Evolutionary conservation across 2,329 filamentous ascomycete genomes (phyloP).

Genomic region (Neonectria punicea): DNA sequence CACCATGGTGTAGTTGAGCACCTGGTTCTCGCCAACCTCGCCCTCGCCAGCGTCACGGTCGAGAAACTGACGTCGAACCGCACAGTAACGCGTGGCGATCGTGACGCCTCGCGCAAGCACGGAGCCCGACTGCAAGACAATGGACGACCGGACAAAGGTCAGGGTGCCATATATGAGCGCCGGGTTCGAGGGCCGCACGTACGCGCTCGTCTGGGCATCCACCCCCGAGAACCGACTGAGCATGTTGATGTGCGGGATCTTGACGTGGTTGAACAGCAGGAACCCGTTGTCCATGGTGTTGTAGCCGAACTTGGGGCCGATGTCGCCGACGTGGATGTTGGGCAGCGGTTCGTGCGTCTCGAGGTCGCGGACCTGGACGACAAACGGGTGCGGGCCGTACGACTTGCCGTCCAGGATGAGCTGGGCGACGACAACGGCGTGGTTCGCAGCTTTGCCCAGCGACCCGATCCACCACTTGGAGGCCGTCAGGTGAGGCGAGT

Average conservation of each 20-base stretch:
- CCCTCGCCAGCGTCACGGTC: constrained; percentile 73
- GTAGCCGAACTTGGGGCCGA: constrained; percentile 83
- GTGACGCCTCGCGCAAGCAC: constrained; percentile 80
- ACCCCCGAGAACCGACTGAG: constrained; percentile 76
- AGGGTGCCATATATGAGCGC: constrained; percentile 79
- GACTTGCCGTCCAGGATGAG: constrained; percentile 74
- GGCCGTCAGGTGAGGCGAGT: constrained; percentile 78
- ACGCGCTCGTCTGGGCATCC: constrained; percentile 74
- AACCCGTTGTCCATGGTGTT: constrained; percentile 88
- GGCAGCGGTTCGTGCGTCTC: constrained; percentile 76
- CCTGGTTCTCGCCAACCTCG: constrained; percentile 74
- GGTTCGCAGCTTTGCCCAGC: constrained; percentile 78
- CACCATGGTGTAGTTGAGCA: constrained; percentile 85
- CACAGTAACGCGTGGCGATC: constrained; percentile 79
- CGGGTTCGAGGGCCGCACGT: constrained; percentile 72
- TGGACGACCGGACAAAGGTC: constrained; percentile 78
- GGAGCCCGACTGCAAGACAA: constrained; percentile 77
- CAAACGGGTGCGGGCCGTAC: constrained; percentile 81
- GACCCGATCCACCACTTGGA: constrained; percentile 91
- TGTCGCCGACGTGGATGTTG: constrained; percentile 80
- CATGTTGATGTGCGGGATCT: constrained; percentile 80
- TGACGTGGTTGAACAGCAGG: constrained; percentile 77
- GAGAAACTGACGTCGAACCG: constrained; percentile 81
- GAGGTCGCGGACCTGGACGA: constrained; percentile 78
- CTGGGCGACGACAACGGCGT: constrained; percentile 84